Evolutionary conservation across 2,329 filamentous ascomycete species (phyloP), one percentile per base, ranked within the genome.

Genomic region (Scedosporium apiospermum): DNA sequence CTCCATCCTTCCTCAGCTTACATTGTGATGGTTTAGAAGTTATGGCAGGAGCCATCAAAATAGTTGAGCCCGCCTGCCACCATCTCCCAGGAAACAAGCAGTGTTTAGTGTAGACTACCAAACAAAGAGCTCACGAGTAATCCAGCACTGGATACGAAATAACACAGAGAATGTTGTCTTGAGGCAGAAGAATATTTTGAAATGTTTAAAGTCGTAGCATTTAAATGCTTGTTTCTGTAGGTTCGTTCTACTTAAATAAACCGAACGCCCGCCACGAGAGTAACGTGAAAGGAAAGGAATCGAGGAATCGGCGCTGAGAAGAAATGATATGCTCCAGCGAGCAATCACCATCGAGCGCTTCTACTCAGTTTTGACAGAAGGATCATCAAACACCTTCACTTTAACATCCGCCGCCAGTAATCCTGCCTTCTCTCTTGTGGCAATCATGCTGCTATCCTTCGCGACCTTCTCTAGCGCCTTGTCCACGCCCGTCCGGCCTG

Each of bases 371-470:
- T 55, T 55, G 12, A 23, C 5, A 23, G 51, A 23, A 26, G 51
- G 23, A 30, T 55, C 60, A 26, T 55, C 38, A 66, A 89, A 89
- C 4, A 89, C 74, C 69, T 80, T 80, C 59, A 81, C 81, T 77
- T 89, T 89, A 65, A 89, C 80, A 68, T 84, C 80, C 0, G 79
- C 78, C 1, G 85, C 85, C 70, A 87, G 76, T 65, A 89, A 69
- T 0, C 86, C 86, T n/a, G 82, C 83, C 68, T 75, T 77, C 74
- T 88, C 85, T 71, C 87, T 84, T 7, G 79, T 78, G 1, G 83
- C 82, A 67, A 89, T 82, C 72, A 83, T 78, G 67, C 79, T 82
- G n/a, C 81, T 77, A n/a, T 86, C 84, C 62, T 76, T 77, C n/a
- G 82, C 80, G 21, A 88, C 70, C 76, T 86, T 88, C 9, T 80